phyloP scores from a whole-genome alignment of 345 rosid genomes.

The Corchorus olitorius region DNA sequence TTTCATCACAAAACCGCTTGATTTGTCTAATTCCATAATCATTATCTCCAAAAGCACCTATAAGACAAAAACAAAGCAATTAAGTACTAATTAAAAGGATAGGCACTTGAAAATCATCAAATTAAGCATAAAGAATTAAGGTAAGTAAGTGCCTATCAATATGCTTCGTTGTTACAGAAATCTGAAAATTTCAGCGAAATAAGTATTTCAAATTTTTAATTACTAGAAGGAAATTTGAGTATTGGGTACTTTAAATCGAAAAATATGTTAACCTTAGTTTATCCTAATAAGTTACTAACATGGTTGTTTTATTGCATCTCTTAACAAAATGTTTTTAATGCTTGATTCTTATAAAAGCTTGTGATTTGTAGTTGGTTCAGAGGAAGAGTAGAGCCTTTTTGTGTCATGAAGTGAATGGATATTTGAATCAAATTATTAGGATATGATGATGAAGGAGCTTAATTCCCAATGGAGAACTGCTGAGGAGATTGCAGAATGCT shows the following conservation, averaged over 20 bases:
- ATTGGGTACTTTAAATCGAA: not conserved
- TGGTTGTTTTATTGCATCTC: not conserved
- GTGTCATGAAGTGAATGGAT: not conserved
- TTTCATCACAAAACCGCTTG: no score
- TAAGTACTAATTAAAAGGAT: no score
- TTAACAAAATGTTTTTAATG: not conserved
- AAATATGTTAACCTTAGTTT: not conserved
- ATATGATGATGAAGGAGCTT: constrained; percentile 86
- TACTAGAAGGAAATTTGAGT: not conserved
- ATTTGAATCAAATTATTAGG: constrained; percentile 39
- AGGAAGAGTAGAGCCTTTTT: not conserved
- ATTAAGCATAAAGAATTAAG: no score
- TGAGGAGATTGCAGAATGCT: constrained; percentile 61
- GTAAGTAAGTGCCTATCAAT: no score
- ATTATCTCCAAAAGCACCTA: no score
- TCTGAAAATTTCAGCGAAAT: no score
- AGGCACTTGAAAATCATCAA: no score
- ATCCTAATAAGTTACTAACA: not conserved
- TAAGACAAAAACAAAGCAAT: no score
- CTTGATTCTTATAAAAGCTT: not conserved
- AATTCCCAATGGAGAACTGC: constrained; percentile 63
- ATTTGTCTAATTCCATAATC: no score
- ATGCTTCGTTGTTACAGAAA: no score
- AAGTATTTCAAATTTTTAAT: no score
- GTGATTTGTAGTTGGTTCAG: not conserved